Evolutionary conservation across 306 rosid genomes (phyloP), one percentile per base, ranked within the genome.

Genomic region (Lupinus albus): DNA sequence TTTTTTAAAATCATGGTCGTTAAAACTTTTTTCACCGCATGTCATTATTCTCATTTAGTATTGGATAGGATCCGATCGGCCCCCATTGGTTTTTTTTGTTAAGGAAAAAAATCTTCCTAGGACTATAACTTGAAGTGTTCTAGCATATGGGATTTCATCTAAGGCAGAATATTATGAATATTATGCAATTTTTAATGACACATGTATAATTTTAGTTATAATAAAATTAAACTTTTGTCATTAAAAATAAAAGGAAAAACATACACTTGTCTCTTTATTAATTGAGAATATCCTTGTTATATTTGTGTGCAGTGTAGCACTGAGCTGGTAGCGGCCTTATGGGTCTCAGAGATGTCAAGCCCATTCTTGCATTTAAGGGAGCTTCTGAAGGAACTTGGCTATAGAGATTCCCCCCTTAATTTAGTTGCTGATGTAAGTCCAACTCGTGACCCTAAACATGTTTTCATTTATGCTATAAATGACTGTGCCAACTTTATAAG

Each of bases 291-390:
- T n/a, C n/a, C n/a, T n/a, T n/a, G 48, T 2, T 7, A 6, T 45
- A 28, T 30, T 11, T 44, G 21, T 49, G 62, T 18, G 59, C 54
- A 92, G 96, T 78, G 95, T 82, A 96, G 93, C 4, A 81, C 98
- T 11, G 98, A 89, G 73, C 58, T 86, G 86, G 84, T 84, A 17
- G 96, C 77, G 18, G 83, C 95, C 51, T 8, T 84, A 41, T 92
- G 93, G 91, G 72, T 92, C 51, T 86, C 96, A 36, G 98, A 92
- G 76, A 28, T 92, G 67, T 92, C 98, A 10, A 89, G 95, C 72
- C 98, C 98, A 39, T 89, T 87, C 47, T 86, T 92, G 67, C 98
- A 92, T 76, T 61, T 84, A 33, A 84, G 98, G 71, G 95, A 84
- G 71, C 55, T 84, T 58, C 84, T 92, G 33, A 92, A 92, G 78